These are phyloP conservation scores for Linnemannia exigua DNA, from an alignment of 192 early-diverging fungal genomes.

Conservation along the genomic window DNA sequence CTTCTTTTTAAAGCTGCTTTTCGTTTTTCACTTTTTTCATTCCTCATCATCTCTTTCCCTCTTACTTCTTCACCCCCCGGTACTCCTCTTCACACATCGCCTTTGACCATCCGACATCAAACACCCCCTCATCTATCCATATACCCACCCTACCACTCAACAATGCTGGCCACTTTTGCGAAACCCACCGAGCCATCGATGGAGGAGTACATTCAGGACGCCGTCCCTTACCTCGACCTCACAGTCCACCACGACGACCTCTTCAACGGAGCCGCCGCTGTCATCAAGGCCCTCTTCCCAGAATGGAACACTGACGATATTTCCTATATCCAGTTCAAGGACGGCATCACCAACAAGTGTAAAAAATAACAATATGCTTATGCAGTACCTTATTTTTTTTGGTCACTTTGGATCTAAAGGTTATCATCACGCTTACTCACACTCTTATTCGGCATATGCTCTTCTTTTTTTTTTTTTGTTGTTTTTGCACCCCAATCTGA, in stretches of 20 bases:
- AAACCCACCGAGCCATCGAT: conserved; percentile 36
- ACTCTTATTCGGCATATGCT: conserved; percentile 7
- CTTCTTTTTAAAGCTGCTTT: background rate
- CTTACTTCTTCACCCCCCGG: conserved; percentile 2
- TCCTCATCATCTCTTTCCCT: background rate
- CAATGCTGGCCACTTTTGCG: conserved; percentile 42
- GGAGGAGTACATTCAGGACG: conserved; percentile 44
- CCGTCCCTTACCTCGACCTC: conserved; percentile 58
- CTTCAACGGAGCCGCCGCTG: conserved; percentile 73
- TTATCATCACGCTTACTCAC: background rate
- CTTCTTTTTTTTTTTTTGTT: conserved; percentile 3
- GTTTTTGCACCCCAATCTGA: background rate
- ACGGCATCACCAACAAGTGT: conserved; percentile 88
- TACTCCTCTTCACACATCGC: background rate
- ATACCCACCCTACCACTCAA: background rate
- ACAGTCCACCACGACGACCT: conserved; percentile 69
- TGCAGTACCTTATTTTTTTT: background rate
- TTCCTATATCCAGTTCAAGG: conserved; percentile 76
- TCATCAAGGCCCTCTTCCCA: conserved; percentile 70
- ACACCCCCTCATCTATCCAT: background rate
- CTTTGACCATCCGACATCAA: background rate
- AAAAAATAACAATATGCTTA: conserved; percentile 28
- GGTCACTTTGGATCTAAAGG: background rate
- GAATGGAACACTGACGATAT: conserved; percentile 72
- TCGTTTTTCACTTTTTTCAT: background rate